A percentile compares a stretch with the other conserved stretches of the same genome.
These are phyloP conservation scores for Cryptomeria japonica DNA, from an alignment of 75 land plant genomes.

Conservation along the genomic window DNA sequence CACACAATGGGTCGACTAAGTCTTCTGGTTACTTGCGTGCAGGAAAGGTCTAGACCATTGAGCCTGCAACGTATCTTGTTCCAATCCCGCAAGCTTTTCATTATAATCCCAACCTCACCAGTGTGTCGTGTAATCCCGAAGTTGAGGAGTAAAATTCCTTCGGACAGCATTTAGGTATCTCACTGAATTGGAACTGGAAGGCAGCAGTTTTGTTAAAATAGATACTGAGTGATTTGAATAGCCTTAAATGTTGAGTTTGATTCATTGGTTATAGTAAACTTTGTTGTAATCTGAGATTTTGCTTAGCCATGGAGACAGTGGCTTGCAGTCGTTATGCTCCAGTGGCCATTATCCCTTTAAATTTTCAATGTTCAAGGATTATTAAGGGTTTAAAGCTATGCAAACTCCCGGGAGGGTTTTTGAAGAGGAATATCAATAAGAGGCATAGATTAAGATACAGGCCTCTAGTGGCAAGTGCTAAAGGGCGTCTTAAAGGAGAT, in stretches of 20 bases:
- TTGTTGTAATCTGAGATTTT: not conserved
- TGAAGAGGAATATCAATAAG: not conserved
- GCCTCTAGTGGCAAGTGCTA: not conserved
- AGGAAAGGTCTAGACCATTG: not conserved
- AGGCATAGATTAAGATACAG: not conserved
- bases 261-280: not conserved
- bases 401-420: not conserved
- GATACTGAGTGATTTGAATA: not conserved
- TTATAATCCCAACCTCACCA: too few relatives aligned
- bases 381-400: not conserved
- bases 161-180: not conserved
- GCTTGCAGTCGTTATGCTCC: not conserved
- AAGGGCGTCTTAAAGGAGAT: slow-evolving; percentile 4
- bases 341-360: not conserved
- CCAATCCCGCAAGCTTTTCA: not conserved
- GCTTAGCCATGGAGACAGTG: not conserved
- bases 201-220: not conserved
- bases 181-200: not conserved
- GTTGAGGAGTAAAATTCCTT: not conserved
- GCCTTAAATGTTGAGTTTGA: not conserved
- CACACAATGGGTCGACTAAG: not conserved
- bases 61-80: not conserved
- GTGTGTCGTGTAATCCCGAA: not conserved
- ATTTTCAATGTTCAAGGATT: not conserved
- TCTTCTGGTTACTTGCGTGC: not conserved